Evolutionary conservation across 139 green algal genomes (phyloP).

Genomic region (Chlorella ohadii): DNA sequence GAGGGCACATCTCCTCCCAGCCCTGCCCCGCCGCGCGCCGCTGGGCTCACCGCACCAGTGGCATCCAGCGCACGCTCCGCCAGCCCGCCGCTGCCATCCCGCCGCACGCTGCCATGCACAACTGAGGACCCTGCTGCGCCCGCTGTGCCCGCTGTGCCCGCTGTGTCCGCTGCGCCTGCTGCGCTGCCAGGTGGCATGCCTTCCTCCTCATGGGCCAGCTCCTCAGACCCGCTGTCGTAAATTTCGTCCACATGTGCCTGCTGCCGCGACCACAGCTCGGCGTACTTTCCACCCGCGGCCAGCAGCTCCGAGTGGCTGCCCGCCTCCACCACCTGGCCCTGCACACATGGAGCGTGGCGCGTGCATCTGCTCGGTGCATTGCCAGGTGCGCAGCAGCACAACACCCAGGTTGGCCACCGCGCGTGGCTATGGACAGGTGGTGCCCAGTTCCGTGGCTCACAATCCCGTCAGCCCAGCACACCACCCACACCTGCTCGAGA

Average conservation of each 20-base stretch:
- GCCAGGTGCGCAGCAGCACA: too few relatives aligned
- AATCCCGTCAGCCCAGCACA: too few relatives aligned
- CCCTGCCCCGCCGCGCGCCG: too few relatives aligned
- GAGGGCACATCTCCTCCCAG: too few relatives aligned
- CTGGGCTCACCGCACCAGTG: too few relatives aligned
- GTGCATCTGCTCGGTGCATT: too few relatives aligned
- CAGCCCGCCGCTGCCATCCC: neutral
- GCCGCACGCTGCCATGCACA: neutral
- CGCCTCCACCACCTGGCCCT: constrained; percentile 83
- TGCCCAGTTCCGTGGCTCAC: too few relatives aligned
- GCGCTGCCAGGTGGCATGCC: neutral
- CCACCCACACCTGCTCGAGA: too few relatives aligned
- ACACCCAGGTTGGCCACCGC: too few relatives aligned
- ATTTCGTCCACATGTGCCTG: constrained; percentile 58
- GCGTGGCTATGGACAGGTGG: too few relatives aligned
- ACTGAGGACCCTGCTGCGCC: neutral
- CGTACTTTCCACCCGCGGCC: constrained; percentile 68
- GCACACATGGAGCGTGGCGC: neutral
- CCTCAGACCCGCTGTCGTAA: constrained; percentile 30
- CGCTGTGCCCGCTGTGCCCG: neutral
- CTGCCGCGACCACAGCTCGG: constrained; percentile 78
- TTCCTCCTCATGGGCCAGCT: neutral
- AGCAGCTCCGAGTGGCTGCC: constrained; percentile 85
- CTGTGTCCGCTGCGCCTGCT: neutral
- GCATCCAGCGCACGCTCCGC: too few relatives aligned